A percentile compares a stretch with the other conserved stretches of the same genome.
Evolutionary conservation across 106 monocot species (phyloP).

Genomic region (Iris macrosiphon): DNA sequence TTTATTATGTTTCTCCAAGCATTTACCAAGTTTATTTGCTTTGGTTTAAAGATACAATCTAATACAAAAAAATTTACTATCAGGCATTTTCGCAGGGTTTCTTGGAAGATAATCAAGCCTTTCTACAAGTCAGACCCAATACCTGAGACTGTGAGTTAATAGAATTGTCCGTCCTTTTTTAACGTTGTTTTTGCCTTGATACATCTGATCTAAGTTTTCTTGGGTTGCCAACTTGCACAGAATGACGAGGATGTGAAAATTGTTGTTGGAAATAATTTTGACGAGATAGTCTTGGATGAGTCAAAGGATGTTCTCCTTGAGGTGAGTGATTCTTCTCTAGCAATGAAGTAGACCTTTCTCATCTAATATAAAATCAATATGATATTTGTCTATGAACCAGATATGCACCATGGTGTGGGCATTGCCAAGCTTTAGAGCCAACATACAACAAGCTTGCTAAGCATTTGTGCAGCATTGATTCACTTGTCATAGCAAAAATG

Average conservation of each 20-base stretch:
- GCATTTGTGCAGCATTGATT: constrained; percentile 62
- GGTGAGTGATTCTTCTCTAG: constrained; percentile 40
- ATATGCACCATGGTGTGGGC: constrained; percentile 99
- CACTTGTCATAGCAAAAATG: constrained; percentile 95
- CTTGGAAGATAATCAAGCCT: constrained; percentile 82
- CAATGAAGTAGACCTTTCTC: background rate
- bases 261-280: constrained; percentile 63
- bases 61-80: background rate
- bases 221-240: constrained; percentile 15
- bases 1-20: no score
- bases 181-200: background rate
- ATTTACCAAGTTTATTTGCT: no score
- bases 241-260: constrained; percentile 70
- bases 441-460: constrained; percentile 92
- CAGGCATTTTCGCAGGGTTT: constrained; percentile 77
- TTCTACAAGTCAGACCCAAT: constrained; percentile 94
- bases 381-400: constrained; percentile 20
- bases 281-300: constrained; percentile 67
- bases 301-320: constrained; percentile 77
- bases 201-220: constrained; percentile 1
- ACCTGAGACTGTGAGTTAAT: constrained; percentile 63
- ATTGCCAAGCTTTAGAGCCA: constrained; percentile 90
- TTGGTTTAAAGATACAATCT: no score
- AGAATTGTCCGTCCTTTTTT: background rate
- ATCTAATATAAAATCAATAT: background rate